phyloP scores from a whole-genome alignment of 805 yeast genomes.

The Scheffersomyces coipomensis region DNA sequence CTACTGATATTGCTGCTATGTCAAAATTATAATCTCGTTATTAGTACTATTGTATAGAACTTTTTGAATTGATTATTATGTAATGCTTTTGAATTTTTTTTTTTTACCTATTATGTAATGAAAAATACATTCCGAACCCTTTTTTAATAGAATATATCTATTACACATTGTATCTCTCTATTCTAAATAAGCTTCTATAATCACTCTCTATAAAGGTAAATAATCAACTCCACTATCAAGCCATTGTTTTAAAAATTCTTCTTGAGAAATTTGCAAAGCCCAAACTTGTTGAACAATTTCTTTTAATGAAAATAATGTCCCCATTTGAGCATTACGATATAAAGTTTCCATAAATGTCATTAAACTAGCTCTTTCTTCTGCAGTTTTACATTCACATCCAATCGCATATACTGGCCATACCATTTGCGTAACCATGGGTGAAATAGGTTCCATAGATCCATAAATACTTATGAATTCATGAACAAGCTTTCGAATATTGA shows the following conservation, averaged over 20 bases:
- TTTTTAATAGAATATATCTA: not conserved
- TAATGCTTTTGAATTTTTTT: not conserved
- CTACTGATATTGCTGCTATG: slow-evolving; percentile 99
- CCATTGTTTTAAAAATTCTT: slow-evolving; percentile 48
- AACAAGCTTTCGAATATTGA: slow-evolving; percentile 27
- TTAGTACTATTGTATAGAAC: slow-evolving; percentile 5
- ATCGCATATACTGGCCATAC: slow-evolving; percentile 60
- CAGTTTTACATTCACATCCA: slow-evolving; percentile 41
- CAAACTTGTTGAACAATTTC: slow-evolving; percentile 46
- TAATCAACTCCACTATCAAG: slow-evolving; percentile 51
- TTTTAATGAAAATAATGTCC: slow-evolving; percentile 45
- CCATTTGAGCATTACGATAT: slow-evolving; percentile 52
- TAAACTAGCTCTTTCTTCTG: slow-evolving; percentile 26
- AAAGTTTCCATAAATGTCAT: slow-evolving; percentile 37
- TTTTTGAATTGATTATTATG: not conserved
- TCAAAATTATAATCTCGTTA: slow-evolving; percentile 71
- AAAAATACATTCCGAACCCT: not conserved
- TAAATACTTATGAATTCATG: slow-evolving; percentile 50
- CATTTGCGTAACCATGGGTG: slow-evolving; percentile 58
- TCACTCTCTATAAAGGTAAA: slow-evolving; percentile 30
- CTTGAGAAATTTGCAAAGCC: slow-evolving; percentile 42
- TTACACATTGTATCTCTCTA: not conserved
- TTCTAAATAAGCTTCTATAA: not conserved
- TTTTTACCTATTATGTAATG: not conserved
- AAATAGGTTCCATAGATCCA: slow-evolving; percentile 40